Percentiles rank a stretch among this genome's conserved stretches.
Conservation (phyloP, 306 rosid species). For the Senna tora region DNA sequence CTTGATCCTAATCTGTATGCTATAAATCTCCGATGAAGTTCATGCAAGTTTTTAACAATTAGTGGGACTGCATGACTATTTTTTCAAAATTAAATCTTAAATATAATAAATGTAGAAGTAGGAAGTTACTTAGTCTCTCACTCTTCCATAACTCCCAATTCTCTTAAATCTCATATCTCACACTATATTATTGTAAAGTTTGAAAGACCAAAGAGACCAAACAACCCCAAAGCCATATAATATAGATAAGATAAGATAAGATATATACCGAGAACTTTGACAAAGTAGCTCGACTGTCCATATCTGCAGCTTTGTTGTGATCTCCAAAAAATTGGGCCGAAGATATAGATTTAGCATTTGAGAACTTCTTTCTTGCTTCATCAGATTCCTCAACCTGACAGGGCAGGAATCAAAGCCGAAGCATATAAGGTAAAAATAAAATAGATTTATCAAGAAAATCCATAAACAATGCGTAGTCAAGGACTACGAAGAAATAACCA, state of each 20-base stretch:
- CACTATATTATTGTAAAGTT: too few relatives aligned
- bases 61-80: too few relatives aligned
- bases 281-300: constrained; percentile 69
- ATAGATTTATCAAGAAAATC: constrained; percentile 16
- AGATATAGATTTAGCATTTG: constrained; percentile 93
- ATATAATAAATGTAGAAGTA: too few relatives aligned
- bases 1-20: background rate
- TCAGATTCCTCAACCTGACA: constrained; percentile 72
- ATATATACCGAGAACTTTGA: constrained; percentile 80
- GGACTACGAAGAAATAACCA: background rate
- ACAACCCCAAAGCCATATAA: too few relatives aligned
- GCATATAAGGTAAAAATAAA: constrained; percentile 6
- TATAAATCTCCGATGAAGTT: background rate
- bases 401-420: constrained; percentile 10
- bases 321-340: constrained; percentile 93
- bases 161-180: too few relatives aligned
- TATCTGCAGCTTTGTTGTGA: constrained; percentile 63
- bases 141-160: too few relatives aligned
- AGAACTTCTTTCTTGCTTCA: constrained; percentile 91
- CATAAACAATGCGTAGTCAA: constrained; percentile 1
- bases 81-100: too few relatives aligned
- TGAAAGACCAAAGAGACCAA: too few relatives aligned
- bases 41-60: constrained; percentile 12
- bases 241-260: constrained; percentile 10
- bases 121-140: too few relatives aligned